Percentiles rank a stretch among this genome's conserved stretches.
Conservation (phyloP, 805 yeast species). For the Teunomyces aglyptinius region DNA sequence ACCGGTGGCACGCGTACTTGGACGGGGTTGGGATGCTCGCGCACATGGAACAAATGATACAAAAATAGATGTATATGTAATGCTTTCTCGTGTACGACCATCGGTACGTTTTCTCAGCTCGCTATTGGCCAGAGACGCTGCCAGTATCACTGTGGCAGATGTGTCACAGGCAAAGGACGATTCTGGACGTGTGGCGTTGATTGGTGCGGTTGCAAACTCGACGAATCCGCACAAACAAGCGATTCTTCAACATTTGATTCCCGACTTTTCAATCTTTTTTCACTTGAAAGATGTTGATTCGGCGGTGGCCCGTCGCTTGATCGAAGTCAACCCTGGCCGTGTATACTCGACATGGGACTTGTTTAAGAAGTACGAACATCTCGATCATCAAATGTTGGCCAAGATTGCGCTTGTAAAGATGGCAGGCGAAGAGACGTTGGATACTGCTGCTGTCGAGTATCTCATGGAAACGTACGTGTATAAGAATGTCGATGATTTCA, state of each 20-base stretch:
- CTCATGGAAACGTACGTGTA: not conserved
- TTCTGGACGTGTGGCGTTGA: slow-evolving; percentile 4
- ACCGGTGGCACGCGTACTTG: slow-evolving; percentile 49
- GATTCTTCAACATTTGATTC: slow-evolving; percentile 9
- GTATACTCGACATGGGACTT: slow-evolving; percentile 51
- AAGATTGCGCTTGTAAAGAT: not conserved
- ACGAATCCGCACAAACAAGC: slow-evolving; percentile 7
- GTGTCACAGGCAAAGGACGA: not conserved
- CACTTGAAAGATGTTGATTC: slow-evolving; percentile 1
- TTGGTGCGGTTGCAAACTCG: slow-evolving; percentile 9
- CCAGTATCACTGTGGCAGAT: slow-evolving; percentile 6
- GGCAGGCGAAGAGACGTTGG: slow-evolving; percentile 16
- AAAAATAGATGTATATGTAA: no score
- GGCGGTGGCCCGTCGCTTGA: slow-evolving; percentile 19
- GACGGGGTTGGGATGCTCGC: slow-evolving; percentile 54
- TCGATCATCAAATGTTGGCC: slow-evolving; percentile 11
- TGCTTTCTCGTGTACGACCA: not conserved
- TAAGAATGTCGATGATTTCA: not conserved
- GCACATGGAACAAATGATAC: slow-evolving; percentile 45
- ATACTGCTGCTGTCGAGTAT: slow-evolving; percentile 17
- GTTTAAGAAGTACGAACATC: slow-evolving; percentile 21
- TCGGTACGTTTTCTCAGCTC: not conserved
- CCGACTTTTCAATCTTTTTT: slow-evolving; percentile 12
- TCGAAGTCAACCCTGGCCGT: slow-evolving; percentile 52
- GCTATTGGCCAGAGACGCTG: slow-evolving; percentile 7